These are phyloP conservation scores for Brassica balearica DNA, from an alignment of 441 rosid genomes.

Conservation along the genomic window DNA sequence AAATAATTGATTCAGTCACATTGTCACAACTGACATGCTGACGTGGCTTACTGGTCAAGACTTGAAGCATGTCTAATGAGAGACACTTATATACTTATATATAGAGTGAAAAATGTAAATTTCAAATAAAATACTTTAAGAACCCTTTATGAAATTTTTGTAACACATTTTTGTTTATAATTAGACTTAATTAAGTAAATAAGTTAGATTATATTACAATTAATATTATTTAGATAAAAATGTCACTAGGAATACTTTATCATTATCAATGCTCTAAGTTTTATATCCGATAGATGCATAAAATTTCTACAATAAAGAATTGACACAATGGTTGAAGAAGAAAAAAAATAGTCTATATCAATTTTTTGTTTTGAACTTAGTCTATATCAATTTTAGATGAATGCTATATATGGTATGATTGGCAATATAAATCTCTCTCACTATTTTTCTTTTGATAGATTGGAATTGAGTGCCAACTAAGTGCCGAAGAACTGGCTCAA, in stretches of 20 bases:
- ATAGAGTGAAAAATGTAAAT: neutral
- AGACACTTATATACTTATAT: neutral
- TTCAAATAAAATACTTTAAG: neutral
- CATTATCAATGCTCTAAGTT: neutral
- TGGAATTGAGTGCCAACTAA: conserved; percentile 95
- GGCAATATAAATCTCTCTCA: neutral
- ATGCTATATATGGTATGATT: neutral
- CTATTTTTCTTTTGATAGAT: conserved; percentile 55
- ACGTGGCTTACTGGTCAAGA: neutral
- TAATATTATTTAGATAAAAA: neutral
- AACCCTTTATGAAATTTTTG: neutral
- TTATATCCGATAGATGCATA: conserved; percentile 4
- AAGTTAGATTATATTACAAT: neutral
- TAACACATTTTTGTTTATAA: neutral
- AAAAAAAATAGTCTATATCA: neutral
- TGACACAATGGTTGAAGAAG: neutral
- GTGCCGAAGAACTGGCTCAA: conserved; percentile 94
- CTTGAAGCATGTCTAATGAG: conserved; percentile 2
- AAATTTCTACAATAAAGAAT: neutral
- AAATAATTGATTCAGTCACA: conserved; percentile 8
- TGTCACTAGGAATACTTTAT: neutral
- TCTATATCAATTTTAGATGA: neutral
- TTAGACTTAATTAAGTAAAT: neutral
- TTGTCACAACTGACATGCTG: conserved; percentile 32
- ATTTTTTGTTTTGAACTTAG: neutral